Evolutionary conservation across 768 basidiomycete genomes (phyloP).

Genomic region (Tulasnella sp.): DNA sequence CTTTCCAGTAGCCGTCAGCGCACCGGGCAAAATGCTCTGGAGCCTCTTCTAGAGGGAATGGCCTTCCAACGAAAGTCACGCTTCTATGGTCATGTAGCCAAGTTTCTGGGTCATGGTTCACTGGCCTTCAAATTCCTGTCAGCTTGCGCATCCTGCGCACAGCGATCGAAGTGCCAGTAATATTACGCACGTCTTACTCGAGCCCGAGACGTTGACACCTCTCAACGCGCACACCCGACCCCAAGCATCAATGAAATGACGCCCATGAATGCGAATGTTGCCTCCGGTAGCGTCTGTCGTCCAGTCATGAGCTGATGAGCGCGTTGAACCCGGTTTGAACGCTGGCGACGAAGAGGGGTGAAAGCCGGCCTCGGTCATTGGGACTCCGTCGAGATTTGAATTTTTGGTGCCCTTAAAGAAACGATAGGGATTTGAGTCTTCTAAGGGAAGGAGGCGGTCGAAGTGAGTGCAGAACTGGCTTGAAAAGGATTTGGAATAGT

Average conservation of each 20-base stretch:
- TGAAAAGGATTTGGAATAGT: not conserved
- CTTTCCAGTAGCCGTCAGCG: too few species aligned
- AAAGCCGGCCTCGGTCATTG: not conserved
- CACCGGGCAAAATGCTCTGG: conserved; percentile 72
- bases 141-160: not conserved
- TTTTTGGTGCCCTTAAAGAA: not conserved
- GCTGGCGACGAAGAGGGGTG: conserved; percentile 6
- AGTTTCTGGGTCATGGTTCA: conserved; percentile 59
- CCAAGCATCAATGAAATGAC: conserved; percentile 76
- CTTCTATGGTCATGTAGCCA: conserved; percentile 63
- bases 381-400: not conserved
- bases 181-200: conserved; percentile 67
- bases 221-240: conserved; percentile 77
- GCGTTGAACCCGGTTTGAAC: conserved; percentile 18
- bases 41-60: conserved; percentile 87
- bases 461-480: not conserved
- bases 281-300: conserved; percentile 55
- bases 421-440: not conserved
- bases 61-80: conserved; percentile 84
- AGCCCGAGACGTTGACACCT: conserved; percentile 83
- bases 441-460: not conserved
- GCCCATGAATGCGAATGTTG: conserved; percentile 56
- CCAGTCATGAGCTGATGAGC: conserved; percentile 71
- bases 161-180: not conserved
- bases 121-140: conserved; percentile 49